Percentiles rank a stretch among this genome's conserved stretches.
These are phyloP conservation scores for Pichiaceae sp. DNA, from an alignment of 1,139 yeast species.

Conservation along the genomic window DNA sequence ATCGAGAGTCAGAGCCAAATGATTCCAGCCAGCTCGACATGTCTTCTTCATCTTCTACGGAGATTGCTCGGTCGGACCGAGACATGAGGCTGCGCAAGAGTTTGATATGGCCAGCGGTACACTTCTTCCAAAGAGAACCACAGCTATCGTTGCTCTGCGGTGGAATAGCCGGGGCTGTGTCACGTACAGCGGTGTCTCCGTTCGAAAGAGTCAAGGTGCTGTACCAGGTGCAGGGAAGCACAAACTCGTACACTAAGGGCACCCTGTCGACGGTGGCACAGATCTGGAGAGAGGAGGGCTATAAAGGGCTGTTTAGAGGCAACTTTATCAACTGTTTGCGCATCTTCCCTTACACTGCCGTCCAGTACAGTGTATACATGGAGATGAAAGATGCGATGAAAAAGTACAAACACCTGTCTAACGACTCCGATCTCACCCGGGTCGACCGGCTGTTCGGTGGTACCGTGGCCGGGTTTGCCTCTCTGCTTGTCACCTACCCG, in stretches of 20 bases:
- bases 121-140: constrained; percentile 18
- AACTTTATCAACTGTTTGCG: constrained; percentile 84
- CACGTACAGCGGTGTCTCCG: constrained; percentile 91
- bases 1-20: no score
- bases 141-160: constrained; percentile 56
- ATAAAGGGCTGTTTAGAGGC: constrained; percentile 83
- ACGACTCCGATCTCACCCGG: constrained; percentile 19
- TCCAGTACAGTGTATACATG: constrained; percentile 85
- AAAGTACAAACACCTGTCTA: constrained; percentile 3
- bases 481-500: constrained; percentile 85
- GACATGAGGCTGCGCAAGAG: no score
- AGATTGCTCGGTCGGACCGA: no score
- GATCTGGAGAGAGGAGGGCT: constrained; percentile 86
- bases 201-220: constrained; percentile 90
- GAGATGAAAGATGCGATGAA: constrained; percentile 44
- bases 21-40: no score
- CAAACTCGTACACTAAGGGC: constrained; percentile 49
- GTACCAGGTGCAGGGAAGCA: constrained; percentile 71
- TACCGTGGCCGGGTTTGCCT: constrained; percentile 69
- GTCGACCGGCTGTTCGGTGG: constrained; percentile 68
- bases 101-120: no score
- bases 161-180: constrained; percentile 85
- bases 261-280: constrained; percentile 65
- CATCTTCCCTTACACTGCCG: constrained; percentile 90
- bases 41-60: no score